These are phyloP conservation scores for Pythium biforme DNA, from an alignment of 352 stramenopile genomes.

Conservation along the genomic window DNA sequence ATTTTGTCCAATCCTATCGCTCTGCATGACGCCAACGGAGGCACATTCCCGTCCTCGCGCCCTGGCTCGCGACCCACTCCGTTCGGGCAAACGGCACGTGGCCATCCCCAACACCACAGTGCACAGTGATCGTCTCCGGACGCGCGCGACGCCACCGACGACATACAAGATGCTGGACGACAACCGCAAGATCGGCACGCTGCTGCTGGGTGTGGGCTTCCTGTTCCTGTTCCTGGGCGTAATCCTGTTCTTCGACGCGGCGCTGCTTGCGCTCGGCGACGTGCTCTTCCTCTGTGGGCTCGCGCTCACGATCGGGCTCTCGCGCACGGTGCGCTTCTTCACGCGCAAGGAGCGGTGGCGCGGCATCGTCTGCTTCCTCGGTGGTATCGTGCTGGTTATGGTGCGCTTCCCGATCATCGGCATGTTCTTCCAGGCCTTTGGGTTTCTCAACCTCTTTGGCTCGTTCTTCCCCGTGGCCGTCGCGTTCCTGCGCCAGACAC, in stretches of 20 bases:
- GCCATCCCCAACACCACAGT: not conserved
- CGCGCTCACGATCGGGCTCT: slow-evolving; percentile 93
- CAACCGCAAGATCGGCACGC: slow-evolving; percentile 96
- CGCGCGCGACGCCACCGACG: not conserved
- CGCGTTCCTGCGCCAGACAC: slow-evolving; percentile 91
- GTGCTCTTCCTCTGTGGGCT: slow-evolving; percentile 93
- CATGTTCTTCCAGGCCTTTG: slow-evolving; percentile 93
- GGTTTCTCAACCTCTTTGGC: slow-evolving; percentile 95
- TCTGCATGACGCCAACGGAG: slow-evolving; percentile 19
- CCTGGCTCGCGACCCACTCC: slow-evolving; percentile 4
- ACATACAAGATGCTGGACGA: slow-evolving; percentile 84
- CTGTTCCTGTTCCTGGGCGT: slow-evolving; percentile 92
- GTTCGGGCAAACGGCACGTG: slow-evolving; percentile 24
- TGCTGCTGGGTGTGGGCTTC: slow-evolving; percentile 91
- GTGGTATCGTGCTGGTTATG: slow-evolving; percentile 92
- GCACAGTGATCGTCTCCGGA: not conserved
- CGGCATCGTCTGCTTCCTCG: slow-evolving; percentile 94
- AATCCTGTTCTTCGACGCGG: slow-evolving; percentile 94
- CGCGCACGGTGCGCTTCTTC: slow-evolving; percentile 93
- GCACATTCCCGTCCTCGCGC: not conserved
- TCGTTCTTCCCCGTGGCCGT: slow-evolving; percentile 96
- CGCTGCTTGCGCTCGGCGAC: slow-evolving; percentile 92
- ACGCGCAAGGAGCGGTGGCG: slow-evolving; percentile 91
- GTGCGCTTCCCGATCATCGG: slow-evolving; percentile 91
- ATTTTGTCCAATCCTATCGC: slow-evolving; percentile 33